Percentiles rank a stretch among this genome's conserved stretches.
These are phyloP conservation scores for Ceratobasidium sp. DNA, from an alignment of 1,284 basidiomycete genomes.

Conservation along the genomic window DNA sequence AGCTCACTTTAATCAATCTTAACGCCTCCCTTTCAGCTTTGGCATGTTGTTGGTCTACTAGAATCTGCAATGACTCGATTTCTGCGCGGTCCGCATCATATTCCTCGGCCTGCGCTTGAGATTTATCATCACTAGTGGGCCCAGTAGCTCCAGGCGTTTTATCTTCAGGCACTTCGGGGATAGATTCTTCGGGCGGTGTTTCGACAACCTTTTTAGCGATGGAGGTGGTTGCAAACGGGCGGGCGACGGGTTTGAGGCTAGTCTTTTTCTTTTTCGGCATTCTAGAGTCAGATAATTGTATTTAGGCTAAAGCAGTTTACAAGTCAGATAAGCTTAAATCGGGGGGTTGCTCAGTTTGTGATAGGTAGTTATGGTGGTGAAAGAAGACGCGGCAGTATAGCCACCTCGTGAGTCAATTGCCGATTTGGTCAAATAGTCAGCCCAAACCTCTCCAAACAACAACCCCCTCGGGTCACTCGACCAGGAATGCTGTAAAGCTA, in stretches of 20 bases:
- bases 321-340: too few relatives aligned
- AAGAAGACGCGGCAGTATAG: too few relatives aligned
- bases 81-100: slow-evolving; percentile 36
- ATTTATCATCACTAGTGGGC: slow-evolving; percentile 42
- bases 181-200: slow-evolving; percentile 56
- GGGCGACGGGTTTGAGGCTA: slow-evolving; percentile 78
- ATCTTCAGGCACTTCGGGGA: slow-evolving; percentile 51
- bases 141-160: slow-evolving; percentile 47
- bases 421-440: too few relatives aligned
- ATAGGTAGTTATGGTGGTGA: too few relatives aligned
- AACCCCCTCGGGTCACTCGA: too few relatives aligned
- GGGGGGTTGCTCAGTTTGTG: too few relatives aligned
- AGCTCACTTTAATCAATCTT: slow-evolving; percentile 70
- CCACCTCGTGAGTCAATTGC: too few relatives aligned
- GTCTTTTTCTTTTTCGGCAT: slow-evolving; percentile 93
- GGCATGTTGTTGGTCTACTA: slow-evolving; percentile 88
- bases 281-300: background rate
- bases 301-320: background rate
- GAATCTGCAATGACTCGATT: slow-evolving; percentile 63
- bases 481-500: too few relatives aligned
- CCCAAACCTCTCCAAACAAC: too few relatives aligned
- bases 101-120: slow-evolving; percentile 51
- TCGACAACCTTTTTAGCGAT: slow-evolving; percentile 80
- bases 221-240: slow-evolving; percentile 90
- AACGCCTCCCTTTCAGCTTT: slow-evolving; percentile 90